Conservation (phyloP, 257 asterid genomes). For the Anisodus acutangulus region DNA sequence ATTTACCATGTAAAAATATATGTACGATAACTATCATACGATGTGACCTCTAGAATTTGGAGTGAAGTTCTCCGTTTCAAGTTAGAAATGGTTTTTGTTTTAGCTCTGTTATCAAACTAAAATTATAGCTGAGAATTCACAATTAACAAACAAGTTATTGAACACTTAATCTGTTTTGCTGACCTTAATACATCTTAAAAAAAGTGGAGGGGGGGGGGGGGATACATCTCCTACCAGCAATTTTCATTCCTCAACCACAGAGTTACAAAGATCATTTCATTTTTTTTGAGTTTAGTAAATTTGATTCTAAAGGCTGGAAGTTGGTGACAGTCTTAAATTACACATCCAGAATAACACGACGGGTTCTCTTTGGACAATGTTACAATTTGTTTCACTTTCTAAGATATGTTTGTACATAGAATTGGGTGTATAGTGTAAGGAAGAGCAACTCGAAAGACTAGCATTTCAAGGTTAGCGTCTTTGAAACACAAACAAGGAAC, state of each 20-base stretch:
- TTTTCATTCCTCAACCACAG: neutral
- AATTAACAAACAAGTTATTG: neutral
- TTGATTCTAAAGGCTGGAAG: neutral
- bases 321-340: neutral
- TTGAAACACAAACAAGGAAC: conserved; percentile 75
- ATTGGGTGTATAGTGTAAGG: neutral
- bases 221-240: neutral
- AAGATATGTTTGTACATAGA: neutral
- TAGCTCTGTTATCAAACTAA: neutral
- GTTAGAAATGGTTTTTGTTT: too few relatives aligned
- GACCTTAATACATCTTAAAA: neutral
- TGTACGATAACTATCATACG: too few relatives aligned
- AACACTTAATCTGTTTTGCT: neutral
- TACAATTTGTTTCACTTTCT: neutral
- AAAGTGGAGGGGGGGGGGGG: too few relatives aligned
- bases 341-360: neutral
- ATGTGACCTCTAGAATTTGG: too few relatives aligned
- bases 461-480: conserved; percentile 43
- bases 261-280: neutral
- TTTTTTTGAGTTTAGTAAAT: neutral
- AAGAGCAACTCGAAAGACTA: neutral
- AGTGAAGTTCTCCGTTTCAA: too few relatives aligned
- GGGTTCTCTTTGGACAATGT: neutral
- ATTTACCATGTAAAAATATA: too few relatives aligned
- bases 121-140: neutral